Conservation (phyloP, 768 basidiomycete species). For the Tephrocybe sp. region DNA sequence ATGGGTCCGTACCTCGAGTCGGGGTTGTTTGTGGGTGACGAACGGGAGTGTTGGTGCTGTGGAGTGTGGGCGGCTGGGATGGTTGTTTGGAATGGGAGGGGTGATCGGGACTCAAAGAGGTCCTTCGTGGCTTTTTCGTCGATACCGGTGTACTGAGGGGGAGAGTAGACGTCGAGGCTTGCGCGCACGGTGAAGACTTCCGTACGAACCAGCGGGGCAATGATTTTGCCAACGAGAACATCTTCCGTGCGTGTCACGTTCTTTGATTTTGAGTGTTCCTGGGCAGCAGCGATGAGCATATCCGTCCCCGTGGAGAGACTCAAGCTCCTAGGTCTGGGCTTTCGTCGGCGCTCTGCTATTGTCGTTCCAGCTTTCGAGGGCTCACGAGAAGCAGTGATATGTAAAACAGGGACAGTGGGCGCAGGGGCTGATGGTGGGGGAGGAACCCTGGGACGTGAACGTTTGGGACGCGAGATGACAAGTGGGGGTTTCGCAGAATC, state of each 20-base stretch:
- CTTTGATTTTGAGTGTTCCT: neutral
- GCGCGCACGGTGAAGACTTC: constrained; percentile 1
- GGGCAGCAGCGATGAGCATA: constrained; percentile 6
- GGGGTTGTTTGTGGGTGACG: constrained; percentile 3
- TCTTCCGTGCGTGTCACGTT: neutral
- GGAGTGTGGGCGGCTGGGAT: neutral
- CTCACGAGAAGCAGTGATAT: neutral
- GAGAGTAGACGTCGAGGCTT: neutral
- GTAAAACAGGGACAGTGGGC: neutral
- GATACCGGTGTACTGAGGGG: neutral
- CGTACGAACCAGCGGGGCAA: neutral
- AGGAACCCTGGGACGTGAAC: neutral
- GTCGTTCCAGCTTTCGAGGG: neutral
- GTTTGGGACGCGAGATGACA: constrained; percentile 14
- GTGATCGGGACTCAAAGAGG: constrained; percentile 10
- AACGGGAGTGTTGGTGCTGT: neutral
- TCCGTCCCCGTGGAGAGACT: constrained; percentile 16
- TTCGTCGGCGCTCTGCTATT: constrained; percentile 15
- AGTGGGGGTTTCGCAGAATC: neutral
- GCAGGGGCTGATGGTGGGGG: neutral
- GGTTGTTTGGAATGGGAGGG: constrained; percentile 14
- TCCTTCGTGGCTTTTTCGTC: constrained; percentile 14
- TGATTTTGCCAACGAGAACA: neutral
- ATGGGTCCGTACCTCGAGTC: neutral
- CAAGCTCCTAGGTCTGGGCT: constrained; percentile 17